Evolutionary conservation across 768 basidiomycete genomes (phyloP).

Genomic region (Termitomyces sp.): DNA sequence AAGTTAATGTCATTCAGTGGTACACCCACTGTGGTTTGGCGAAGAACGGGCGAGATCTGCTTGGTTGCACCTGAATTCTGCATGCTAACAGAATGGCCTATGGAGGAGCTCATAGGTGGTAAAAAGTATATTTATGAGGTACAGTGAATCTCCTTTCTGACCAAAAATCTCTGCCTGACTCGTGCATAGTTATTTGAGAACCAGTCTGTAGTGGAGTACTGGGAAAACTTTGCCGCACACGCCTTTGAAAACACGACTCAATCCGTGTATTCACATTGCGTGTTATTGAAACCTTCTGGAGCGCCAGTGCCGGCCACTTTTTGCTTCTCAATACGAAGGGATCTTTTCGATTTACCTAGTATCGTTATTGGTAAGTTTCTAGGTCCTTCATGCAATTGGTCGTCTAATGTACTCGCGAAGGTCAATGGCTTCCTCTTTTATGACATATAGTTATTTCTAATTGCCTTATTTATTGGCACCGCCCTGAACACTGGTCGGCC

Average conservation of each 20-base stretch:
- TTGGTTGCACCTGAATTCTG: conserved; percentile 96
- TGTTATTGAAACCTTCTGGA: conserved; percentile 81
- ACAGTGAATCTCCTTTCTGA: background rate
- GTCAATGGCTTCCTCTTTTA: conserved; percentile 86
- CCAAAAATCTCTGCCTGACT: conserved; percentile 9
- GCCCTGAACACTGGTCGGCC: conserved; percentile 2
- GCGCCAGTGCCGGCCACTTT: conserved; percentile 89
- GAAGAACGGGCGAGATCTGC: conserved; percentile 96
- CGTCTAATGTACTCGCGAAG: conserved; percentile 33
- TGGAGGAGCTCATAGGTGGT: conserved; percentile 71
- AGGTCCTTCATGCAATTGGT: background rate
- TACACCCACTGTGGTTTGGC: conserved; percentile 97
- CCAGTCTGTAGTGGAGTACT: conserved; percentile 92
- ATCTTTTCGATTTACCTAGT: conserved; percentile 88
- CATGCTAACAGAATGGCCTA: conserved; percentile 88
- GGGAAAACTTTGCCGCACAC: conserved; percentile 95
- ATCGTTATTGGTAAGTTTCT: conserved; percentile 72
- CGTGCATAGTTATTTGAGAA: conserved; percentile 81
- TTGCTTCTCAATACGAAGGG: conserved; percentile 93
- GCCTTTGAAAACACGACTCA: conserved; percentile 98
- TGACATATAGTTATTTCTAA: conserved; percentile 30
- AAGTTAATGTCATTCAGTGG: conserved; percentile 97
- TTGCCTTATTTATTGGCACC: conserved; percentile 17
- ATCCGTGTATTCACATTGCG: conserved; percentile 91
- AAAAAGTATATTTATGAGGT: conserved; percentile 72